Evolutionary conservation across 2,329 filamentous ascomycete species (phyloP).

Genomic region (Aspergillus phoenicis): DNA sequence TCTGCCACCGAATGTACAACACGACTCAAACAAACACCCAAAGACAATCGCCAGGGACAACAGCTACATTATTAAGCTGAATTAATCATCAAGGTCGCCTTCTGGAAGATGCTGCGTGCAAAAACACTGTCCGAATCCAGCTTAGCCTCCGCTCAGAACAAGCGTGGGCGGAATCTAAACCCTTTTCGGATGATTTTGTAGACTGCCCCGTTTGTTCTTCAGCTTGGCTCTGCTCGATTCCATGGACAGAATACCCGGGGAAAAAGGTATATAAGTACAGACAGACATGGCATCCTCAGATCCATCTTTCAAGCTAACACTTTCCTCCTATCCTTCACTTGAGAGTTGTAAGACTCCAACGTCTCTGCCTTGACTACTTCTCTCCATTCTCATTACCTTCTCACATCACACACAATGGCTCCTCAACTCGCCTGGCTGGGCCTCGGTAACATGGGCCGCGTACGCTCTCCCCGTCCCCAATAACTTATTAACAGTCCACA

Average conservation of each 20-base stretch:
- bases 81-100: background rate
- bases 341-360: too few species aligned
- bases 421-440: constrained; percentile 1
- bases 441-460: constrained; percentile 5
- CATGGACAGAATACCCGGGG: background rate
- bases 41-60: background rate
- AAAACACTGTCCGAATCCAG: background rate
- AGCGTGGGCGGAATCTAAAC: constrained; percentile 1
- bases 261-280: background rate
- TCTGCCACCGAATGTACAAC: background rate
- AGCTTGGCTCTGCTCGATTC: background rate
- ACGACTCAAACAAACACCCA: background rate
- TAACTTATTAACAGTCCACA: background rate
- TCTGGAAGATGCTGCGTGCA: background rate
- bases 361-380: background rate
- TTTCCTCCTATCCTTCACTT: background rate
- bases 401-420: background rate
- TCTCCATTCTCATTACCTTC: background rate
- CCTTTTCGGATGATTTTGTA: background rate
- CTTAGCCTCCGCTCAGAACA: background rate
- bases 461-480: background rate
- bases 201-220: background rate
- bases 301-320: background rate
- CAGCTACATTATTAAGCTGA: background rate
- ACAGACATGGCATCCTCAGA: background rate